A percentile compares a stretch with the other conserved stretches of the same genome.
Conservation (phyloP, 495 filamentous ascomycete genomes). For the Hypoxylon trugodes region DNA sequence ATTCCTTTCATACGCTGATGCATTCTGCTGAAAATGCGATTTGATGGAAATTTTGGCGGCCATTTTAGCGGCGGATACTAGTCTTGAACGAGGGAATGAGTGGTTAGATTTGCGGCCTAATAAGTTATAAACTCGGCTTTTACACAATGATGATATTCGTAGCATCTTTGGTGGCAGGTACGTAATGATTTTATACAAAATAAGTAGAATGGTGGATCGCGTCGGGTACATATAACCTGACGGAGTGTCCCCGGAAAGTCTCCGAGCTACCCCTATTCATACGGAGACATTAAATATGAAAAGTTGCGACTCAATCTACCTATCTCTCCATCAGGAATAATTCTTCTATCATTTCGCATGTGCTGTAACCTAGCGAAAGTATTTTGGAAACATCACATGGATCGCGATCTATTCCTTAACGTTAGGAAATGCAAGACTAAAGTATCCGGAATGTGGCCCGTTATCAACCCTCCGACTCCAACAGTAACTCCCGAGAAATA, state of each 20-base stretch:
- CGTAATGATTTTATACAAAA: background rate
- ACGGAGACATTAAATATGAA: background rate
- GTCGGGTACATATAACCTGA: slow-evolving; percentile 10
- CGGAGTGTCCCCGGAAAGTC: slow-evolving; percentile 15
- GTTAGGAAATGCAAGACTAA: no score
- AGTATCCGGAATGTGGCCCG: no score
- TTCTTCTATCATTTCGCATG: background rate
- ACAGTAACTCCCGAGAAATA: no score
- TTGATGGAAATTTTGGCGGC: background rate
- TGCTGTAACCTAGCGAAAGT: no score
- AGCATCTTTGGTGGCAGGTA: background rate
- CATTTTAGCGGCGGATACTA: slow-evolving; percentile 3
- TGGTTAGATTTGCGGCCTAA: no score
- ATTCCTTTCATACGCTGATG: slow-evolving; percentile 25
- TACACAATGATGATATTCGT: background rate
- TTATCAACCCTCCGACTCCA: no score
- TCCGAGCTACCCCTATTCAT: background rate
- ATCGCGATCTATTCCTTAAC: no score
- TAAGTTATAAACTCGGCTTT: no score
- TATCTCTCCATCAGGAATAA: background rate
- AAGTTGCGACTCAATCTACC: background rate
- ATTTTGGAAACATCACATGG: no score
- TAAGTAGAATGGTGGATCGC: background rate
- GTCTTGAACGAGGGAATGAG: no score
- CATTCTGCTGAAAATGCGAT: slow-evolving; percentile 11